These are phyloP conservation scores for Chlorella sorokiniana DNA, from an alignment of 139 green algal genomes.

Conservation along the genomic window DNA sequence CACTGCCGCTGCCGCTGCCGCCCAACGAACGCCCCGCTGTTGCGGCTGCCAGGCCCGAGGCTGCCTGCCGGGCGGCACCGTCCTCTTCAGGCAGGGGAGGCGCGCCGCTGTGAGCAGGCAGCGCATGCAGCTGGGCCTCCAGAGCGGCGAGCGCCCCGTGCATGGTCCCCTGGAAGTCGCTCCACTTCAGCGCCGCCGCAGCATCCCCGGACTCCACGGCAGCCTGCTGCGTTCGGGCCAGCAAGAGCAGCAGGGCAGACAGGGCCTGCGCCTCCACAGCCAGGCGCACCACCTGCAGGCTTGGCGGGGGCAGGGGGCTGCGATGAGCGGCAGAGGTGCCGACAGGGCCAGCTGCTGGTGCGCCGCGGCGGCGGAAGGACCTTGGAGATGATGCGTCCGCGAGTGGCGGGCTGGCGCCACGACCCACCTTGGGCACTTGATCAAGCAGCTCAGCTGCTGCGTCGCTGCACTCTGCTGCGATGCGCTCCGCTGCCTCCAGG, in stretches of 20 bases:
- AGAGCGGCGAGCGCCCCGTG: conserved; percentile 1
- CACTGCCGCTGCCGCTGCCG: background rate
- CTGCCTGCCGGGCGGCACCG: background rate
- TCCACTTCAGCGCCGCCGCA: conserved; percentile 36
- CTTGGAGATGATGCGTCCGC: too few relatives aligned
- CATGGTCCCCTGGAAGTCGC: conserved; percentile 35
- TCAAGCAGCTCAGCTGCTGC: conserved; percentile 20
- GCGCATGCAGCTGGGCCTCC: conserved; percentile 14
- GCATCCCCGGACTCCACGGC: conserved; percentile 23
- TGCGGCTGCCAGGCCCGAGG: background rate
- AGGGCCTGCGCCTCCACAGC: conserved; percentile 25
- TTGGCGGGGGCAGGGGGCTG: background rate
- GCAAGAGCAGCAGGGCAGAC: conserved; percentile 24
- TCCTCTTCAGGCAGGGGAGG: background rate
- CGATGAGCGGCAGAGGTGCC: too few relatives aligned
- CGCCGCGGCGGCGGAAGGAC: too few relatives aligned
- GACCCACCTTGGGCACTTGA: conserved; percentile 11
- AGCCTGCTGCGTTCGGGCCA: conserved; percentile 36
- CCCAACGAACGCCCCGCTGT: background rate
- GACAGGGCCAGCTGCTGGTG: too few relatives aligned
- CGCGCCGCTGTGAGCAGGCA: background rate
- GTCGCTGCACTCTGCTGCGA: conserved; percentile 8
- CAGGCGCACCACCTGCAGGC: conserved; percentile 12
- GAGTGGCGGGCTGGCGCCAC: too few relatives aligned
- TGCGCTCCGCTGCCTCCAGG: background rate